These are phyloP conservation scores for Naegleria lovaniensis DNA, from an alignment of 208 protist species.

Conservation along the genomic window DNA sequence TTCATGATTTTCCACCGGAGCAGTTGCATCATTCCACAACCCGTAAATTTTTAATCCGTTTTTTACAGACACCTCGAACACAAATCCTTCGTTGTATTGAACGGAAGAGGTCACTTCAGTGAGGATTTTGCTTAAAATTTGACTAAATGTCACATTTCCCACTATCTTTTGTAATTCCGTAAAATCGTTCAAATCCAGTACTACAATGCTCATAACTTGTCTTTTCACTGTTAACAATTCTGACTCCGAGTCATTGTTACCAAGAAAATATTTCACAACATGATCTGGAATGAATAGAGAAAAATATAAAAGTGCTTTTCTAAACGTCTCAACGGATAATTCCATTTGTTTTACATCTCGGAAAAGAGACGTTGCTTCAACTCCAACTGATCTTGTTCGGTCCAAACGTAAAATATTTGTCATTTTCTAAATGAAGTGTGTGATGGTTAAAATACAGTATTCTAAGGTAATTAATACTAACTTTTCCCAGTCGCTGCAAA, in stretches of 20 bases:
- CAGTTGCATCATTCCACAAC: not conserved
- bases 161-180: not conserved
- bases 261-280: not conserved
- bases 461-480: too few relatives aligned
- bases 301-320: not conserved
- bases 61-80: not conserved
- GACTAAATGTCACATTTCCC: not conserved
- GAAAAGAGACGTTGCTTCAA: not conserved
- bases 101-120: not conserved
- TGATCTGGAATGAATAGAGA: not conserved
- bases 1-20: not conserved
- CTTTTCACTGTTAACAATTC: not conserved
- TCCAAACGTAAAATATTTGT: not conserved
- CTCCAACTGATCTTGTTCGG: not conserved
- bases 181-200: not conserved
- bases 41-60: not conserved
- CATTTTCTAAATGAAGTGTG: too few relatives aligned
- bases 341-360: not conserved
- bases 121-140: not conserved
- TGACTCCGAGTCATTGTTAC: not conserved
- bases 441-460: too few relatives aligned
- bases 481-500: not conserved
- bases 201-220: not conserved
- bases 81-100: not conserved
- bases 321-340: not conserved